These are phyloP conservation scores for Arxiozyma slooffiae DNA, from an alignment of 1,139 yeast genomes.

Conservation along the genomic window DNA sequence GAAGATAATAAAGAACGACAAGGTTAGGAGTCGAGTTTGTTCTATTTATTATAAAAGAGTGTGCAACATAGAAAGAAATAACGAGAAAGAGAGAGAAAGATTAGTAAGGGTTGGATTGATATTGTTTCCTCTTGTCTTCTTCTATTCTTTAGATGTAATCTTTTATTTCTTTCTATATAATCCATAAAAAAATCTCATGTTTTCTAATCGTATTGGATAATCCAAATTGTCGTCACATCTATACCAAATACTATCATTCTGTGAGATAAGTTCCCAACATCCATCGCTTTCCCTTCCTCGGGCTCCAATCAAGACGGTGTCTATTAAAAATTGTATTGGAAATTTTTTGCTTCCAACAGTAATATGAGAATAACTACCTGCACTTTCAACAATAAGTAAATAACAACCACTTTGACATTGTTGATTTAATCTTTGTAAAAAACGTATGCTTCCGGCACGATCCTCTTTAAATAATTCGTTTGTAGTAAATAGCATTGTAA, in stretches of 20 bases:
- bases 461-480: conserved; percentile 73
- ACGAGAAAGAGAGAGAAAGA: too few species aligned
- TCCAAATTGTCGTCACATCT: conserved; percentile 46
- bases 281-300: conserved; percentile 39
- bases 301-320: too few species aligned
- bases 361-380: conserved; percentile 81
- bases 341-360: conserved; percentile 64
- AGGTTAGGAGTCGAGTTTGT: too few species aligned
- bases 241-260: conserved; percentile 77
- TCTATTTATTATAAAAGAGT: too few species aligned
- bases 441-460: conserved; percentile 48
- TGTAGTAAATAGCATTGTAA: conserved; percentile 74
- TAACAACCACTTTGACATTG: conserved; percentile 47
- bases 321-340: conserved; percentile 74
- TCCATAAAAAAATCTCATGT: conserved; percentile 78
- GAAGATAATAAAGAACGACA: too few species aligned
- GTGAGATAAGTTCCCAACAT: conserved; percentile 55
- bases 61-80: too few species aligned
- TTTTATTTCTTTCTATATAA: conserved; percentile 45
- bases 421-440: conserved; percentile 43
- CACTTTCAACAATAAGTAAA: conserved; percentile 70
- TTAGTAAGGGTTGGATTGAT: too few species aligned
- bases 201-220: conserved; percentile 68
- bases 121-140: too few species aligned
- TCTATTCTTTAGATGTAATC: background rate